These are phyloP conservation scores for Aquanectria penicillioides DNA, from an alignment of 2,329 filamentous ascomycete species.

Conservation along the genomic window DNA sequence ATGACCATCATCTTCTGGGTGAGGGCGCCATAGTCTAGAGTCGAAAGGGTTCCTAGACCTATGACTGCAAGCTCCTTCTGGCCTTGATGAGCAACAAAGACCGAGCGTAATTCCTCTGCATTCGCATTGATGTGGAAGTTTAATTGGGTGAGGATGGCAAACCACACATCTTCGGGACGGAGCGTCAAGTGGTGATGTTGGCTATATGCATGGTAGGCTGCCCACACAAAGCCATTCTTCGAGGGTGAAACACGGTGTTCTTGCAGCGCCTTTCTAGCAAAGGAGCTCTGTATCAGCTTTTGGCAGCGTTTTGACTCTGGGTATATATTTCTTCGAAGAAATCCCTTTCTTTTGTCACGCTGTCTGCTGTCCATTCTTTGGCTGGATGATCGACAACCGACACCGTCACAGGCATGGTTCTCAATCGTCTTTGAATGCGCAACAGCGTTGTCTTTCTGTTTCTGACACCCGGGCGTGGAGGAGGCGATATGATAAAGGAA, in stretches of 20 bases:
- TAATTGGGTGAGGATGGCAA: constrained; percentile 60
- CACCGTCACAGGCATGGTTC: not conserved
- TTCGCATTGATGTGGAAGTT: constrained; percentile 57
- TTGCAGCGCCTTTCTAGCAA: not conserved
- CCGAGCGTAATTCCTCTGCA: constrained; percentile 53
- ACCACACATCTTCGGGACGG: constrained; percentile 64
- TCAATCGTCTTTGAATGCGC: too few relatives aligned
- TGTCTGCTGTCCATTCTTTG: not conserved
- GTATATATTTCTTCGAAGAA: not conserved
- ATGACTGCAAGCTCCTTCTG: constrained; percentile 27
- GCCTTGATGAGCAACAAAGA: constrained; percentile 55
- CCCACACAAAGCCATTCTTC: constrained; percentile 52
- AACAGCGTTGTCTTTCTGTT: too few relatives aligned
- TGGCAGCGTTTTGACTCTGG: not conserved
- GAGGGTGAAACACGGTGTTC: constrained; percentile 1
- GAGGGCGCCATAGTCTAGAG: constrained; percentile 36
- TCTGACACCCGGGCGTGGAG: too few relatives aligned
- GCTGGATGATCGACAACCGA: not conserved
- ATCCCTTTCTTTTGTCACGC: not conserved
- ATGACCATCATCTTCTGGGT: constrained; percentile 49
- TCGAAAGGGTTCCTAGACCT: not conserved
- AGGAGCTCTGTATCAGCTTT: constrained; percentile 2
- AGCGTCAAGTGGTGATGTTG: constrained; percentile 56
- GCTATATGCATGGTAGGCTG: constrained; percentile 53
- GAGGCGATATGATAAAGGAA: too few relatives aligned